Conservation (phyloP, 768 basidiomycete species). For the Dendrothele bispora region DNA sequence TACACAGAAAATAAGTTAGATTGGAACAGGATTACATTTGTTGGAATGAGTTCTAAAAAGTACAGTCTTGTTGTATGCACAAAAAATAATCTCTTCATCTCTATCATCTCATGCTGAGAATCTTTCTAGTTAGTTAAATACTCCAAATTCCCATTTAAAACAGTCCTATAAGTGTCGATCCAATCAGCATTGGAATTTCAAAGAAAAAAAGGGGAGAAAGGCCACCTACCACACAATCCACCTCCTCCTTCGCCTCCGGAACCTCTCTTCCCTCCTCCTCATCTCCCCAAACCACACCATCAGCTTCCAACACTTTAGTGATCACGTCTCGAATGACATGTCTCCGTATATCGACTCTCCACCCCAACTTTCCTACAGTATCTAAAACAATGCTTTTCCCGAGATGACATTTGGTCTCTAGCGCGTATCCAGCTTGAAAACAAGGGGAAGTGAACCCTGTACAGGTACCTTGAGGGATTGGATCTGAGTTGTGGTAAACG, state of each 20-base stretch:
- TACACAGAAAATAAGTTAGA: no score
- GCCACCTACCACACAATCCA: constrained; percentile 58
- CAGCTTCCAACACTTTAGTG: constrained; percentile 52
- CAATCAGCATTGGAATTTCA: not conserved
- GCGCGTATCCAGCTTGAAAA: constrained; percentile 81
- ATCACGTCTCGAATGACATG: constrained; percentile 75
- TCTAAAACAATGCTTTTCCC: constrained; percentile 89
- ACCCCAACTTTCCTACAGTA: constrained; percentile 77
- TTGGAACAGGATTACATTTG: no score
- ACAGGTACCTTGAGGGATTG: constrained; percentile 84
- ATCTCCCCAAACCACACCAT: constrained; percentile 39
- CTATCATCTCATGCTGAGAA: no score
- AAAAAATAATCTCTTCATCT: no score
- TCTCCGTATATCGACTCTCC: constrained; percentile 78
- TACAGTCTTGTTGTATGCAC: no score
- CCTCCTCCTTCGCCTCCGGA: constrained; percentile 58
- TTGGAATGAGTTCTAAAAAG: no score
- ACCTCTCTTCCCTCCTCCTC: constrained; percentile 45
- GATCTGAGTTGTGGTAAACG: constrained; percentile 90
- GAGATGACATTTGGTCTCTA: constrained; percentile 86
- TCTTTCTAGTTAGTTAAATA: no score
- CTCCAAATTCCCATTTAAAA: constrained; percentile 73
- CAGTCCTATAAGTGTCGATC: constrained; percentile 71
- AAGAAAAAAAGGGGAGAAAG: not conserved
- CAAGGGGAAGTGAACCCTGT: constrained; percentile 77